Base-by-base conservation (phyloP, 495 filamentous ascomycete genomes). In the Copromyces sp. region DNA sequence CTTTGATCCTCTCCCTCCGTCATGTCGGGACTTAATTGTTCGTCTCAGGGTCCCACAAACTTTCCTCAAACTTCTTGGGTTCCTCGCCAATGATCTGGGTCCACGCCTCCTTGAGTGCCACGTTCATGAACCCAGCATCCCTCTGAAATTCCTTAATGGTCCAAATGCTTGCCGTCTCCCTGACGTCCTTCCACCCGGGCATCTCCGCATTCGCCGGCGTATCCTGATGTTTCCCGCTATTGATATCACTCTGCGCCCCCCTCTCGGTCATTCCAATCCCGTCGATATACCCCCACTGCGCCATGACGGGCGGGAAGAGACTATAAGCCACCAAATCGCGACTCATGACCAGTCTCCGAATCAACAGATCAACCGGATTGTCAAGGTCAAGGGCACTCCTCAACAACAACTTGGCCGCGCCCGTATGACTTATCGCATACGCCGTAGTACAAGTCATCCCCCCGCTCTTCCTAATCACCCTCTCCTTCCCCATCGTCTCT, bases 161-260 rank as follows among this genome's bases (percentile, higher is more conserved):
- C 75, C 75, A 77, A 42, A 77, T 74, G 1, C 20, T 39, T 2
- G 53, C 68, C 17, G 9, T 75, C 20, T 41, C 41, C 32, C 29
- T 53, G 39, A 75, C 75, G n/a, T 73, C 45, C 44, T 71, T 29
- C 75, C 75, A 77, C 42, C 75, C 75, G 0, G 40, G 24, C 75
- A 77, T 77, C 1, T 68, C 3, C 32, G 75, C 69, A 45, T 75
- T 44, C 9, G 20, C 32, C 6, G 73, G 73, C 4, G 73, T 75
- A 68, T 73, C 74, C 20, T 61, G 29, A 68, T 73, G 73, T 70
- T 75, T 70, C 65, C 75, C 75, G 3, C 75, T 74, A 53, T 73
- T 74, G 74, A 77, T 77, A 53, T 77, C 75, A 53, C 65, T 70
- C 70, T 72, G 75, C 0, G 75, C 74, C 11, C 74, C 75, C 2